Evolutionary conservation across 495 filamentous ascomycete genomes (phyloP), one percentile per base, ranked within the genome.

Genomic region (Parachaetomium inaequale): DNA sequence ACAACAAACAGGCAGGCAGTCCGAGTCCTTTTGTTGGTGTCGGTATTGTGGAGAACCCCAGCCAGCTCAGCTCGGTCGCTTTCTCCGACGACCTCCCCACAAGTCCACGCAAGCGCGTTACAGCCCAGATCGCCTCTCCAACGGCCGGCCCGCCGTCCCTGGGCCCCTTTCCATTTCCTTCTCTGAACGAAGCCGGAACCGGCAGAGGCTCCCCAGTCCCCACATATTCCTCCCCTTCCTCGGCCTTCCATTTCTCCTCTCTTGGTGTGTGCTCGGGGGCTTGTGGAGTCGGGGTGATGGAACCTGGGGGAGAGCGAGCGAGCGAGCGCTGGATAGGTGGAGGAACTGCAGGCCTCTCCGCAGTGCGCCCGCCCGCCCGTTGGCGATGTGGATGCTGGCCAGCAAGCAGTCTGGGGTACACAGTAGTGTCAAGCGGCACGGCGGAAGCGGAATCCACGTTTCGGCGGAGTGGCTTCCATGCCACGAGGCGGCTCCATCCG

Each of bases 331-430:
- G 15, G 26, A 19, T 52, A 25, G 49, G 17, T 49, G 45, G 45
- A 49, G 8, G 45, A n/a, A 29, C 17, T 42, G 42, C 55, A 58
- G 55, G 55, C 15, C 19, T 46, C 17, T 38, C 56, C 31, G 57
- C 57, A 51, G 11, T 31, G n/a, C n/a, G n/a, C 11, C 28, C 10
- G n/a, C 42, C n/a, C n/a, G n/a, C n/a, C n/a, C 32, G 59, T 61
- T n/a, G 15, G 49, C 11, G 40, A 46, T 54, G 40, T 47, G 59
- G 38, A 47, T 61, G 38, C 19, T 5, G 15, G n/a, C n/a, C n/a
- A n/a, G n/a, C n/a, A 26, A 25, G 23, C 28, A 61, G 50, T 61
- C 59, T 61, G 49, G 59, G 56, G 59, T 43, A 60, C 26, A 31
- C 15, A 12, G 17, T 10, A 53, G 59, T 55, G 59, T 54, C 49